Evolutionary conservation across 2,329 filamentous ascomycete species (phyloP).

Genomic region (Dichotomopilus funicola): DNA sequence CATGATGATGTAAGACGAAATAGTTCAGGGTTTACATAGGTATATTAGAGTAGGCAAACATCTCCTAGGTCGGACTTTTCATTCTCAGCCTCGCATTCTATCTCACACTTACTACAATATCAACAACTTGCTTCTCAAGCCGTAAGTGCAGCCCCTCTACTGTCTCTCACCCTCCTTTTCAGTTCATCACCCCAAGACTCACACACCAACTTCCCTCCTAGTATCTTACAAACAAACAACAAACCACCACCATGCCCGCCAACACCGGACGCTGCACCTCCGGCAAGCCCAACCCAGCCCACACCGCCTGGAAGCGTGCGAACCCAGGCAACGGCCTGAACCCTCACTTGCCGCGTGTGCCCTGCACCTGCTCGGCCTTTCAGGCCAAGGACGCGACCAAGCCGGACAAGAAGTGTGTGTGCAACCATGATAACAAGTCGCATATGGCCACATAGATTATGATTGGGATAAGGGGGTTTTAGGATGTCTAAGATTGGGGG

Average conservation of each 20-base stretch:
- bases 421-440: background rate
- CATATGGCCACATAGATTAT: background rate
- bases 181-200: background rate
- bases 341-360: background rate
- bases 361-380: background rate
- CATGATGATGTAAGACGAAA: no score
- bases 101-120: no score
- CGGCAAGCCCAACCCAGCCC: background rate
- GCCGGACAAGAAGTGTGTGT: background rate
- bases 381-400: background rate
- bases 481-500: background rate
- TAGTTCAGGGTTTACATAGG: no score
- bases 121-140: no score
- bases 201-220: background rate
- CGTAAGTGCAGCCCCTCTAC: no score
- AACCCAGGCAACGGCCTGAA: background rate
- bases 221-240: background rate
- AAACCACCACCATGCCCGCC: background rate
- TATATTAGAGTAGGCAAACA: no score
- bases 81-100: no score
- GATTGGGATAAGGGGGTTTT: background rate
- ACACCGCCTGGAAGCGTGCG: background rate
- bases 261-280: background rate
- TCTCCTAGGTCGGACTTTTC: no score
- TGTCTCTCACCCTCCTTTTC: background rate